These are phyloP conservation scores for Tinospora cordifolia DNA, from an alignment of 164 flowering plant species.

Conservation along the genomic window DNA sequence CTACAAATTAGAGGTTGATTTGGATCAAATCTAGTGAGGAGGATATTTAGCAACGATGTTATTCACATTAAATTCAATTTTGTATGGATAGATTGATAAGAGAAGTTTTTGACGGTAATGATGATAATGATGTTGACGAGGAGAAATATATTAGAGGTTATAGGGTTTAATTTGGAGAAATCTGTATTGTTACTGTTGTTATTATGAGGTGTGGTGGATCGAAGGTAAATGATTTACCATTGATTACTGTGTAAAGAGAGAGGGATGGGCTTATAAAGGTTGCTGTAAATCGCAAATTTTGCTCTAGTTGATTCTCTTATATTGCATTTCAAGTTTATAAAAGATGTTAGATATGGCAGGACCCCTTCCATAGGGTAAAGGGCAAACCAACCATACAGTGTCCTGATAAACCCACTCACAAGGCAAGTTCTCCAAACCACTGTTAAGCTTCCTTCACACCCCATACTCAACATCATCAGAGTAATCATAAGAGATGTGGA, in stretches of 20 bases:
- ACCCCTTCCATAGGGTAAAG: too few species aligned
- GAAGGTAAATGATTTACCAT: conserved; percentile 54
- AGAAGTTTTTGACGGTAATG: too few species aligned
- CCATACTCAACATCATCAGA: too few species aligned
- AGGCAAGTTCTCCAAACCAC: too few species aligned
- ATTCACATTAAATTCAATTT: not conserved
- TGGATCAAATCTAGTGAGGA: not conserved
- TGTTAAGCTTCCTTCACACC: too few species aligned
- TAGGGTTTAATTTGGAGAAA: conserved; percentile 13
- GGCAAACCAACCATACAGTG: too few species aligned
- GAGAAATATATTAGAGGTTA: not conserved
- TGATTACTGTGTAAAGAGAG: conserved; percentile 68
- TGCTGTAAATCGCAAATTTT: conserved; percentile 57
- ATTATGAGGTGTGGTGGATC: conserved; percentile 85
- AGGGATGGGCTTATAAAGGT: conserved; percentile 57
- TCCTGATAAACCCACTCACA: too few species aligned
- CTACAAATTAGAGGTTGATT: not conserved
- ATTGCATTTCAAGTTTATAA: conserved; percentile 53
- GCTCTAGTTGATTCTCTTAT: conserved; percentile 75
- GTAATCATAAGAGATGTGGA: too few species aligned
- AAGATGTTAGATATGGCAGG: conserved; percentile 64
- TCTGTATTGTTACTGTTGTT: conserved; percentile 4
- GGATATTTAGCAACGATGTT: not conserved
- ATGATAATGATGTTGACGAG: not conserved
- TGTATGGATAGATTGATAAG: not conserved